Evolutionary conservation across 78 protist genomes (phyloP), one percentile per base, ranked within the genome.

Genomic region (Bodo saltans): DNA sequence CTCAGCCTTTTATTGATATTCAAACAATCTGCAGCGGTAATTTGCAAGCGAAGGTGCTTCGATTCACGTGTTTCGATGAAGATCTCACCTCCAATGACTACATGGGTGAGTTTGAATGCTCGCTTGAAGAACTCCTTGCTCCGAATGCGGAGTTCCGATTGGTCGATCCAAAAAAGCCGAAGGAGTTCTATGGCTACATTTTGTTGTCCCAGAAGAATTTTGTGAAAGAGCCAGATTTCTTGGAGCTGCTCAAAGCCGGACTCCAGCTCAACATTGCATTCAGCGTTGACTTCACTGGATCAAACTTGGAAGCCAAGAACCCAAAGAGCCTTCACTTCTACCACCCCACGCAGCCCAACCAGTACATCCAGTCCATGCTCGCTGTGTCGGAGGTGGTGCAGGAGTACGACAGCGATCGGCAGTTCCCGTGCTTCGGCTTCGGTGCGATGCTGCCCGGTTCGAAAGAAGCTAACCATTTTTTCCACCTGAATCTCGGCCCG

Each of bases 401-500:
- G 41, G 28, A 40, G 37, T 79, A 79, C 69, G 83, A 79, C 72
- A 32, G 60, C 60, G 17, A 8, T 8, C 8, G 17, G 17, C 60
- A 17, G n/a, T 8, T 47, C n/a, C 60, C 60, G n/a, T 8, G 8
- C 60, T 47, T 47, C 60, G 60, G 60, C 60, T 47, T 47, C 60
- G 60, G 60, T 17, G 60, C 60, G 60, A 47, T 47, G 60, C n/a
- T 47, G n/a, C 8, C 8, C 60, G 60, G n/a, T 8, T 47, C 60
- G 60, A 8, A 17, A 17, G n/a, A 47, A 47, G 17, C 17, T 17
- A 17, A 47, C n/a, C 60, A 47, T 17, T 88, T 92, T 89, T 89
- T 89, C 88, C 90, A 93, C 3, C 68, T 80, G 33, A 83, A 37
- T n/a, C 37, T 83, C 12, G 3, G 1, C 38, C n/a, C 32, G n/a